Percentiles rank a stretch among this genome's conserved stretches.
These are phyloP conservation scores for Yarrowia divulgata DNA, from an alignment of 805 yeast species.

Conservation along the genomic window DNA sequence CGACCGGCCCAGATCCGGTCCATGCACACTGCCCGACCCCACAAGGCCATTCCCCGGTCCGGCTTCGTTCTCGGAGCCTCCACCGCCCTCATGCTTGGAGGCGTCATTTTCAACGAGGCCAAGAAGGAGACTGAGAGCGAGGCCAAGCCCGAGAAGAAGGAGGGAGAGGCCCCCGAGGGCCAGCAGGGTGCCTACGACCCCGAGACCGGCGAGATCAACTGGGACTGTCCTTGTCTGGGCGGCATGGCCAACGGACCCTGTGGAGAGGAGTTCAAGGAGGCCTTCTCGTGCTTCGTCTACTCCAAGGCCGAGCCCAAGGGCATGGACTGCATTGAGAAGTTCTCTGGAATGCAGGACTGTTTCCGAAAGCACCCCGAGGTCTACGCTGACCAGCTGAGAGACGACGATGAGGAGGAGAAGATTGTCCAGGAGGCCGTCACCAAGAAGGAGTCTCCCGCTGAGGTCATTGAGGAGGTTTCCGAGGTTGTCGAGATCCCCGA, in stretches of 20 bases:
- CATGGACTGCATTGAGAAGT: constrained; percentile 89
- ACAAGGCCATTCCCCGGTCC: constrained; percentile 15
- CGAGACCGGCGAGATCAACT: constrained; percentile 97
- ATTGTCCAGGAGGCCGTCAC: constrained; percentile 41
- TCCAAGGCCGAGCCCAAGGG: constrained; percentile 97
- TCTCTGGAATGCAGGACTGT: constrained; percentile 90
- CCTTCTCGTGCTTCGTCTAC: constrained; percentile 93
- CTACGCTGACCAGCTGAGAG: constrained; percentile 89
- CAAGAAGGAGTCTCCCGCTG: constrained; percentile 18
- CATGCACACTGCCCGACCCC: constrained; percentile 29
- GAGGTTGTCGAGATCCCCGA: constrained; percentile 31
- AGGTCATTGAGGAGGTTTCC: constrained; percentile 17
- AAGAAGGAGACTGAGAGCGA: constrained; percentile 26
- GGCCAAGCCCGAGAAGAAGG: constrained; percentile 23
- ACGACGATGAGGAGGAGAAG: constrained; percentile 58
- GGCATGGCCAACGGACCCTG: constrained; percentile 99
- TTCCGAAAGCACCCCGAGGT: constrained; percentile 92
- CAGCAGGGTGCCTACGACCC: constrained; percentile 82
- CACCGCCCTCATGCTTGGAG: constrained; percentile 32
- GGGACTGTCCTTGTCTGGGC: constrained; percentile 99
- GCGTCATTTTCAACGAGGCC: constrained; percentile 38
- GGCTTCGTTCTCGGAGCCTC: constrained; percentile 26
- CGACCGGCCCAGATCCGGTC: constrained; percentile 34
- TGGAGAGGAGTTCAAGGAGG: constrained; percentile 93
- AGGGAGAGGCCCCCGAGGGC: constrained; percentile 41